phyloP scores from a whole-genome alignment of 768 basidiomycete species.

The Inosperma sp. region DNA sequence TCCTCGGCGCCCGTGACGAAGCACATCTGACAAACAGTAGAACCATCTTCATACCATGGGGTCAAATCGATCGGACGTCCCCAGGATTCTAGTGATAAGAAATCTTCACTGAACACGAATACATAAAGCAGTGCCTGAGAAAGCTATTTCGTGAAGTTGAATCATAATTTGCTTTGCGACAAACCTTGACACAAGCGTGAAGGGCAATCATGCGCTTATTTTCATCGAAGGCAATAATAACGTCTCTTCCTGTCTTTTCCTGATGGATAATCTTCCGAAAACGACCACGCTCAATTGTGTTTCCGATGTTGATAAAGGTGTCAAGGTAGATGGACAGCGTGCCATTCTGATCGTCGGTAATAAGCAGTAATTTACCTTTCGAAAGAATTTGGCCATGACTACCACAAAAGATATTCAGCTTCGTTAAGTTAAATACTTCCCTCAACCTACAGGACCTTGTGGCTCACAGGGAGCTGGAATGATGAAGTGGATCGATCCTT shows the following conservation, averaged over 20 bases:
- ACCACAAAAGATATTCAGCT: slow-evolving; percentile 2
- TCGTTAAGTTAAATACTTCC: not conserved
- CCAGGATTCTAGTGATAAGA: slow-evolving; percentile 35
- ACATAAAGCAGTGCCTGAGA: slow-evolving; percentile 38
- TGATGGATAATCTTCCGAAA: slow-evolving; percentile 33
- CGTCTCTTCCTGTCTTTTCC: slow-evolving; percentile 43
- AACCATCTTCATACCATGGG: slow-evolving; percentile 36
- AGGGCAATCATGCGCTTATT: slow-evolving; percentile 45
- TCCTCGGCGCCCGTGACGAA: slow-evolving; percentile 3
- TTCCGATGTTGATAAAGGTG: slow-evolving; percentile 23
- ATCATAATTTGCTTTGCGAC: not conserved
- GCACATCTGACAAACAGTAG: not conserved
- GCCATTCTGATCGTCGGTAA: slow-evolving; percentile 34
- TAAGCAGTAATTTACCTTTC: slow-evolving; percentile 37
- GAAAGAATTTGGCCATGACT: slow-evolving; percentile 38
- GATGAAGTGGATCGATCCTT: slow-evolving; percentile 20
- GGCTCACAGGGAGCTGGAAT: slow-evolving; percentile 22
- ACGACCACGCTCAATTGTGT: slow-evolving; percentile 23
- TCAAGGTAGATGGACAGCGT: slow-evolving; percentile 40
- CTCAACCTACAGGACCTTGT: slow-evolving; percentile 30
- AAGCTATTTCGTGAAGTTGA: not conserved
- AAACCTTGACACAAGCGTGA: slow-evolving; percentile 39
- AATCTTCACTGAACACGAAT: slow-evolving; percentile 45
- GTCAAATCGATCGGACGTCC: slow-evolving; percentile 39
- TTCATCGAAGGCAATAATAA: slow-evolving; percentile 50